A percentile compares a stretch with the other conserved stretches of the same genome.
These are phyloP conservation scores for Salicornia ramosissima DNA, from an alignment of 148 eudicot genomes.

Conservation along the genomic window DNA sequence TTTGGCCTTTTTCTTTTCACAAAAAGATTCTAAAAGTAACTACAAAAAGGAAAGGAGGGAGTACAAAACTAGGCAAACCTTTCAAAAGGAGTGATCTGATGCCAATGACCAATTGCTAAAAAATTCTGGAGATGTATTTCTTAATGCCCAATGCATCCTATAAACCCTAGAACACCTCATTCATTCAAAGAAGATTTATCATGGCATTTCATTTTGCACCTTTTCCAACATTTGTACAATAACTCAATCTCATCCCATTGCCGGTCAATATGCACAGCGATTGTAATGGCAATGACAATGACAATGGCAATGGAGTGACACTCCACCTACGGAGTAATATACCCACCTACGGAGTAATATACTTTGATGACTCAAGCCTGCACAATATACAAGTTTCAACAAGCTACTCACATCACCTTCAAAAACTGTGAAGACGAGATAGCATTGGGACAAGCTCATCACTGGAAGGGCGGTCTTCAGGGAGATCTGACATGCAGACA, in stretches of 20 bases:
- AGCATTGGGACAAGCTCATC: slow-evolving; percentile 97
- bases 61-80: background rate
- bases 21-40: too few species aligned
- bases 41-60: too few species aligned
- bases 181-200: background rate
- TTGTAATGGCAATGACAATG: too few species aligned
- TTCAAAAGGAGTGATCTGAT: background rate
- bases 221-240: background rate
- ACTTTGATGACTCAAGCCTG: background rate
- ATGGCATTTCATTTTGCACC: background rate
- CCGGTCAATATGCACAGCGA: background rate
- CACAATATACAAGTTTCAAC: background rate
- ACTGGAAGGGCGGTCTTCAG: slow-evolving; percentile 84
- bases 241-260: background rate
- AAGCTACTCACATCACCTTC: slow-evolving; percentile 13
- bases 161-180: background rate
- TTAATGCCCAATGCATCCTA: background rate
- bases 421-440: slow-evolving; percentile 86
- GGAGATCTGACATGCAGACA: slow-evolving; percentile 75
- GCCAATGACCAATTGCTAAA: background rate
- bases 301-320: background rate
- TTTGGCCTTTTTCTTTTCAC: too few species aligned
- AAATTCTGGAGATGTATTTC: background rate
- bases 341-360: background rate
- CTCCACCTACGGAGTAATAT: background rate